Evolutionary conservation across 176 grass and related monocot species (phyloP).

Genomic region (Zea mays): DNA sequence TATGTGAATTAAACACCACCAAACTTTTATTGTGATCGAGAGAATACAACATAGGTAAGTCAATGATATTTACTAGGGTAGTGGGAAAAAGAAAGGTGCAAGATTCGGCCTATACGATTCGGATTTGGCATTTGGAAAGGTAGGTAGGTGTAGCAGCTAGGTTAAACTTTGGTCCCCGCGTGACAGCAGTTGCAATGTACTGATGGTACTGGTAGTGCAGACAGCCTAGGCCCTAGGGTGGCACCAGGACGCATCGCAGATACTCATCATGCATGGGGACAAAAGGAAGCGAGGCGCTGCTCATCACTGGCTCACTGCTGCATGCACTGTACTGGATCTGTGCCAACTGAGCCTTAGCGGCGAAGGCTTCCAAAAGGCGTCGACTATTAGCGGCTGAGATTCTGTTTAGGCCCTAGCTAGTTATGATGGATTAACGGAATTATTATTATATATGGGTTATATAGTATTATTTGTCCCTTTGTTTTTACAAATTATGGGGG

Average conservation of each 20-base stretch:
- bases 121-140: no score
- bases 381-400: slow-evolving; percentile 17
- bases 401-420: background rate
- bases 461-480: background rate
- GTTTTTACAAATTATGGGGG: background rate
- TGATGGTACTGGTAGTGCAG: no score
- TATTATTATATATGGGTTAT: background rate
- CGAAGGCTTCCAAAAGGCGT: slow-evolving; percentile 48
- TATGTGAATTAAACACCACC: no score
- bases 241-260: background rate
- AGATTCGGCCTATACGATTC: no score
- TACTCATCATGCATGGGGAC: slow-evolving; percentile 17
- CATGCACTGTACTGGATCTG: background rate
- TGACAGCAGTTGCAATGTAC: slow-evolving; percentile 24
- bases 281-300: slow-evolving; percentile 22
- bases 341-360: slow-evolving; percentile 41
- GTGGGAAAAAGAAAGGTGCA: no score
- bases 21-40: no score
- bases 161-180: slow-evolving; percentile 24
- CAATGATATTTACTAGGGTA: no score
- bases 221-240: background rate
- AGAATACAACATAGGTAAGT: no score
- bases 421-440: background rate
- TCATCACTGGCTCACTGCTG: background rate
- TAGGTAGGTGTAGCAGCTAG: no score